Conservation (phyloP, 768 basidiomycete species). For the Boletus subcaerulescens region DNA sequence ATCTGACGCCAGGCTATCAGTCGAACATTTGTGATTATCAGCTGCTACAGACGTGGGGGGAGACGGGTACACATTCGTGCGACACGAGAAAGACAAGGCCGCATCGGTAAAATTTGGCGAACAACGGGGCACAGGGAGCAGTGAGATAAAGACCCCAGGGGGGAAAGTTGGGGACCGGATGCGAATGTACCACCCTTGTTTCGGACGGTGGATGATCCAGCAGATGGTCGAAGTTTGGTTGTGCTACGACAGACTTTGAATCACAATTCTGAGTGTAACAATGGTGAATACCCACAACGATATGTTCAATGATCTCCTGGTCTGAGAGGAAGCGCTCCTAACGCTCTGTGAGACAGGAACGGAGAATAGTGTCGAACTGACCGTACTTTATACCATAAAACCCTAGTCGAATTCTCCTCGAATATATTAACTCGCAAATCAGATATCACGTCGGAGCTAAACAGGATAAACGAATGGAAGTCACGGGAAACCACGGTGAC, state of each 20-base stretch:
- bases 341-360: constrained; percentile 12
- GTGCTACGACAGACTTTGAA: constrained; percentile 41
- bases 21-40: constrained; percentile 22
- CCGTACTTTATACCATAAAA: constrained; percentile 74
- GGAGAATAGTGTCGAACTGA: not conserved
- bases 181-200: constrained; percentile 83
- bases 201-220: constrained; percentile 79
- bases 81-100: constrained; percentile 49
- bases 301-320: constrained; percentile 70
- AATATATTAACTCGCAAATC: constrained; percentile 66
- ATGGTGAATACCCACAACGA: constrained; percentile 52
- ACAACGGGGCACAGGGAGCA: constrained; percentile 46
- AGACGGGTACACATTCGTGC: constrained; percentile 40
- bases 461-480: not conserved
- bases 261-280: not conserved
- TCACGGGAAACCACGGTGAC: not conserved
- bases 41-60: constrained; percentile 13
- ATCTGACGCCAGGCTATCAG: constrained; percentile 30
- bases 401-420: constrained; percentile 52
- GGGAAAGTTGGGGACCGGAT: constrained; percentile 71
- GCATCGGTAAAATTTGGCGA: constrained; percentile 51
- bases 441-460: constrained; percentile 69
- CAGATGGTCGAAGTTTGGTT: constrained; percentile 60
- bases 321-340: constrained; percentile 76
- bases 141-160: constrained; percentile 53